Conservation (phyloP, 345 rosid genomes). For the Boechera stricta region DNA sequence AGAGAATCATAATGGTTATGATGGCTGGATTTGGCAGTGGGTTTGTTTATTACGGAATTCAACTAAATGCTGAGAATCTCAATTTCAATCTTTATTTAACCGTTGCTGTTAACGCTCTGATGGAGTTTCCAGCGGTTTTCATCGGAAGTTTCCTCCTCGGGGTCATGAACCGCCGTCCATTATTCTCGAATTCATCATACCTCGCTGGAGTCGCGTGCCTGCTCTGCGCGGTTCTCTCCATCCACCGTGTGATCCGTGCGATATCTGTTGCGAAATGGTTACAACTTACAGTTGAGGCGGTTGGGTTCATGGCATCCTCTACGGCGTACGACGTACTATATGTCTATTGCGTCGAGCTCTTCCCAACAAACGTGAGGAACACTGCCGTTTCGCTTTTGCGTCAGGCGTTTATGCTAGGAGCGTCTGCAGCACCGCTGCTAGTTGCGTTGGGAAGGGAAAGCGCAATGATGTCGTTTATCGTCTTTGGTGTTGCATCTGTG, state of each 20-base stretch:
- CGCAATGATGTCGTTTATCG: conserved; percentile 58
- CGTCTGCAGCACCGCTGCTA: conserved; percentile 66
- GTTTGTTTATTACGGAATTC: conserved; percentile 76
- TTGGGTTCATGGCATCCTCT: conserved; percentile 77
- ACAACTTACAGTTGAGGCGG: conserved; percentile 56
- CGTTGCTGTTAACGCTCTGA: conserved; percentile 62
- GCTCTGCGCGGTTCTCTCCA: conserved; percentile 62
- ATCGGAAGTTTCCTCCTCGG: conserved; percentile 57
- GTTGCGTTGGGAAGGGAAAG: conserved; percentile 64
- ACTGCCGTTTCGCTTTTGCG: conserved; percentile 64
- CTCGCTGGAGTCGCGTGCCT: conserved; percentile 57
- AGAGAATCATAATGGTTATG: conserved; percentile 60
- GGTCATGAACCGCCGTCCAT: conserved; percentile 57
- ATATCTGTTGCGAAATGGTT: conserved; percentile 53
- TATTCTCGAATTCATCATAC: conserved; percentile 57
- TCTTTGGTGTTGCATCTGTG: conserved; percentile 61
- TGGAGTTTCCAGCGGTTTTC: conserved; percentile 81
- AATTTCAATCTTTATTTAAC: conserved; percentile 64
- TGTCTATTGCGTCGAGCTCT: conserved; percentile 71
- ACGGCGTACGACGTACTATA: conserved; percentile 62
- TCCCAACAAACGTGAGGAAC: conserved; percentile 78
- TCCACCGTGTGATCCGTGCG: conserved; percentile 2
- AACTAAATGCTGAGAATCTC: conserved; percentile 73
- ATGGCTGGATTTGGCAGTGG: conserved; percentile 67
- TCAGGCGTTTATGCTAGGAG: conserved; percentile 75